phyloP scores from a whole-genome alignment of 345 rosid species.

The Lumnitzera racemosa region DNA sequence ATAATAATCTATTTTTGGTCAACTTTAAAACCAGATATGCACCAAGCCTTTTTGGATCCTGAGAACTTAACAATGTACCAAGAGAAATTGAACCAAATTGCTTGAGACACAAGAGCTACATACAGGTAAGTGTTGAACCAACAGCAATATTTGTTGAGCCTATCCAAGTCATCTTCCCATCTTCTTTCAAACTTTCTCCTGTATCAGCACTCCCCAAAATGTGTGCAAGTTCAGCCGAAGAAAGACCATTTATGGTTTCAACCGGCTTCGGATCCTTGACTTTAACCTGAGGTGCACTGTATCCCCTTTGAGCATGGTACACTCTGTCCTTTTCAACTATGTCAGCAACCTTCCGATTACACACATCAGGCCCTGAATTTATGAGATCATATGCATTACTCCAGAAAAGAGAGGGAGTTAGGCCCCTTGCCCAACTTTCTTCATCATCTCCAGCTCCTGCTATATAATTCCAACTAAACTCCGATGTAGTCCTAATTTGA shows the following conservation, averaged over 20 bases:
- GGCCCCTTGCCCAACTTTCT: slow-evolving; percentile 96
- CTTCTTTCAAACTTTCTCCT: slow-evolving; percentile 20
- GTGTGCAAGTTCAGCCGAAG: slow-evolving; percentile 12
- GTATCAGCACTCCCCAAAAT: slow-evolving; percentile 16
- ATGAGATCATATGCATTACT: slow-evolving; percentile 59
- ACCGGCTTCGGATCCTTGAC: slow-evolving; percentile 26
- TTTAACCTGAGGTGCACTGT: slow-evolving; percentile 55
- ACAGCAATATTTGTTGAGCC: slow-evolving; percentile 66
- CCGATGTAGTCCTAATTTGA: slow-evolving; percentile 43
- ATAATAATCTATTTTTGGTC: too few species aligned
- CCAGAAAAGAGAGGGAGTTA: slow-evolving; percentile 79
- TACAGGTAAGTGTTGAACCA: slow-evolving; percentile 50
- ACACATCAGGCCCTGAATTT: slow-evolving; percentile 55
- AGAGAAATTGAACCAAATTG: not conserved
- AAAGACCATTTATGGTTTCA: slow-evolving; percentile 7
- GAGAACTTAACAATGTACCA: too few species aligned
- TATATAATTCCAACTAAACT: slow-evolving; percentile 90
- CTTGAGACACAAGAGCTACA: slow-evolving; percentile 5
- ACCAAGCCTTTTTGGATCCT: too few species aligned
- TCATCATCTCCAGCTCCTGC: slow-evolving; percentile 98
- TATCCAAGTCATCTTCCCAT: slow-evolving; percentile 44
- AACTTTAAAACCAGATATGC: too few species aligned
- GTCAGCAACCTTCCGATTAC: slow-evolving; percentile 83
- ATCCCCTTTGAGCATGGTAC: slow-evolving; percentile 68
- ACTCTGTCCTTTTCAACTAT: slow-evolving; percentile 82